Conservation (phyloP, 805 yeast genomes). For the Suhomyces prunicola region DNA sequence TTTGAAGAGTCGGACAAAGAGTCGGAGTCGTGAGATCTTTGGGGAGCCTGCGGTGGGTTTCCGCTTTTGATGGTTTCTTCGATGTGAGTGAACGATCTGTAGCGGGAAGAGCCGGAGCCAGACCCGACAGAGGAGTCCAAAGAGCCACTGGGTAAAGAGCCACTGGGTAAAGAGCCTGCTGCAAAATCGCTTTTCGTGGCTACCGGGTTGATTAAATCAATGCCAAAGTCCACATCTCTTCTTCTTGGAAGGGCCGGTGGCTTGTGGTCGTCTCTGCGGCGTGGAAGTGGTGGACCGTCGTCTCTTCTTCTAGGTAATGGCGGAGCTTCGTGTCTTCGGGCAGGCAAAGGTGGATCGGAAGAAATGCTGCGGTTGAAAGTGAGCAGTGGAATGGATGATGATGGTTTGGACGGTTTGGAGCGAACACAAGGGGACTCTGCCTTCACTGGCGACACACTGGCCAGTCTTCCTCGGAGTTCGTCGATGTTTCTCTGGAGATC, state of each 20-base stretch:
- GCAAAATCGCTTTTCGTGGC: conserved; percentile 4
- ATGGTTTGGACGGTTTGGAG: neutral
- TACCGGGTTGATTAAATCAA: conserved; percentile 18
- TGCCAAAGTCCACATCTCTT: conserved; percentile 9
- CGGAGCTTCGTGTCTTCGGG: conserved; percentile 11
- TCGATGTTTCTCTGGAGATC: conserved; percentile 31
- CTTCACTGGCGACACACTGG: conserved; percentile 19
- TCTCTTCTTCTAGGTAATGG: conserved; percentile 11
- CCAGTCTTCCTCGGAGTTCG: conserved; percentile 24
- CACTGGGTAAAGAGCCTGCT: neutral
- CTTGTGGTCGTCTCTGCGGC: conserved; percentile 7
- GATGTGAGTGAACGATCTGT: conserved; percentile 14
- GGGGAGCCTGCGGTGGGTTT: neutral
- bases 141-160: neutral
- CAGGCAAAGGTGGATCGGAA: neutral
- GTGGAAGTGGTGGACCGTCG: conserved; percentile 2
- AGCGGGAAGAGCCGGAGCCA: neutral
- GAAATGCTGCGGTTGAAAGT: conserved; percentile 14
- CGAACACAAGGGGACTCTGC: neutral
- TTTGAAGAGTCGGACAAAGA: neutral
- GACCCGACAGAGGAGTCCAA: neutral
- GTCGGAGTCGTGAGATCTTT: neutral
- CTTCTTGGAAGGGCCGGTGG: conserved; percentile 15
- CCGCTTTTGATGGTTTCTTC: neutral
- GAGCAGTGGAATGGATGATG: conserved; percentile 10